A percentile compares a stretch with the other conserved stretches of the same genome.
phyloP scores from a whole-genome alignment of 495 filamentous ascomycete species.

The Astrocystis sublimbata region DNA sequence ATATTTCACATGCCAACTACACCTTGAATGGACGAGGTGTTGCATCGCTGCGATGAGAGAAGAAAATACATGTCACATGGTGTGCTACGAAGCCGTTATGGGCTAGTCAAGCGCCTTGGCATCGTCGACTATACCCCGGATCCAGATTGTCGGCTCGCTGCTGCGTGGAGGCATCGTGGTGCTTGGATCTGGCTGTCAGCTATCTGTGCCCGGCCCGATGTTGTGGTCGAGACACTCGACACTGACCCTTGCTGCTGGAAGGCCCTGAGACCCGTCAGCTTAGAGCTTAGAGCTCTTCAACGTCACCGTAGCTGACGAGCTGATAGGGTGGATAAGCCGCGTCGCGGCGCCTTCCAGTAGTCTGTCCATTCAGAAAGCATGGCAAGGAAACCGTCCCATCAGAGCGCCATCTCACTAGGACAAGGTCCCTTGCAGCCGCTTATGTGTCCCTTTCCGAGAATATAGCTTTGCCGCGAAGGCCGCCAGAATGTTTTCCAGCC shows the following conservation, averaged over 20 bases:
- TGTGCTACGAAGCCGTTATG: not conserved
- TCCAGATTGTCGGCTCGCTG: not conserved
- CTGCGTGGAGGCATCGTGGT: not conserved
- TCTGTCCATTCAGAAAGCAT: not conserved
- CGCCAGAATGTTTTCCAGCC: slow-evolving; percentile 4
- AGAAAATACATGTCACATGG: slow-evolving; percentile 1
- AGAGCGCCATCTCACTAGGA: not conserved
- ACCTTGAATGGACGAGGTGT: not conserved
- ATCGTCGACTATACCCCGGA: not conserved
- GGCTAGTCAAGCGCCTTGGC: slow-evolving; percentile 10
- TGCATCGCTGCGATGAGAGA: not conserved
- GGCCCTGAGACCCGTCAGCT: not conserved
- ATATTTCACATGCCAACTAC: not conserved
- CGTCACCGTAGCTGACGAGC: not conserved
- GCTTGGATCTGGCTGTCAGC: not conserved
- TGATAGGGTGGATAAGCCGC: slow-evolving; percentile 1
- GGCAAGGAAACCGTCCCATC: not conserved
- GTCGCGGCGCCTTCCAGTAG: not conserved
- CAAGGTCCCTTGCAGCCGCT: not conserved
- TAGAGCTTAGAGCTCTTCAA: not conserved
- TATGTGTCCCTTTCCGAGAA: not conserved
- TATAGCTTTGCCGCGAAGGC: slow-evolving; percentile 4
- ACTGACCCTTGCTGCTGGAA: not conserved
- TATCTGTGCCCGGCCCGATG: not conserved
- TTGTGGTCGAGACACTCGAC: not conserved